A percentile compares a stretch with the other conserved stretches of the same genome.
Evolutionary conservation across 345 rosid species (phyloP).

Genomic region (Eucalyptus decipiens): DNA sequence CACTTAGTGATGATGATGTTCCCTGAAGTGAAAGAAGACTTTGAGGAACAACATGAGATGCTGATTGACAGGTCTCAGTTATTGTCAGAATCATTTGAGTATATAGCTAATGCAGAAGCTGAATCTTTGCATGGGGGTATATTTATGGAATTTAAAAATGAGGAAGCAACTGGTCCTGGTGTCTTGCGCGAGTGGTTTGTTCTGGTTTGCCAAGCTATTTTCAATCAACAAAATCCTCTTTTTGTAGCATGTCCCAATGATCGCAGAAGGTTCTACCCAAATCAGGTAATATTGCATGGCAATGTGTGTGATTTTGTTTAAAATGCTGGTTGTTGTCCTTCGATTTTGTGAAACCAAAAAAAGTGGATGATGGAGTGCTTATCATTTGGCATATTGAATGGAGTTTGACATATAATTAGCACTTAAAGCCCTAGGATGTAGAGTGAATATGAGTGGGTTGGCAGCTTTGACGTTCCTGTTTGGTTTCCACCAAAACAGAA

Average conservation of each 20-base stretch:
- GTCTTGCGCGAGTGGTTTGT: constrained; percentile 93
- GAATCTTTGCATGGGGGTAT: constrained; percentile 65
- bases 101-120: constrained; percentile 50
- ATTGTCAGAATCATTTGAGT: constrained; percentile 81
- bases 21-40: constrained; percentile 83
- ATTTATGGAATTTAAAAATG: constrained; percentile 92
- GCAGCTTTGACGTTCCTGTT: not conserved
- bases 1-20: constrained; percentile 84
- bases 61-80: constrained; percentile 87
- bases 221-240: constrained; percentile 59
- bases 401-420: not conserved
- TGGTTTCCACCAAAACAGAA: not conserved
- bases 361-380: not conserved
- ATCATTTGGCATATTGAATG: not conserved
- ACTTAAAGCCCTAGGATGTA: not conserved
- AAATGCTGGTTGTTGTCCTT: not conserved
- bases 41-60: constrained; percentile 80
- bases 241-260: constrained; percentile 78
- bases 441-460: not conserved
- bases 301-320: not conserved
- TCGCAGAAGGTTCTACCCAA: constrained; percentile 83
- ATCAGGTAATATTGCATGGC: constrained; percentile 39
- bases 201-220: constrained; percentile 78
- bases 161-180: constrained; percentile 99
- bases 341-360: not conserved